Percentiles rank a stretch among this genome's conserved stretches.
Conservation (phyloP, 306 rosid species). For the Cucurbita maxima region DNA sequence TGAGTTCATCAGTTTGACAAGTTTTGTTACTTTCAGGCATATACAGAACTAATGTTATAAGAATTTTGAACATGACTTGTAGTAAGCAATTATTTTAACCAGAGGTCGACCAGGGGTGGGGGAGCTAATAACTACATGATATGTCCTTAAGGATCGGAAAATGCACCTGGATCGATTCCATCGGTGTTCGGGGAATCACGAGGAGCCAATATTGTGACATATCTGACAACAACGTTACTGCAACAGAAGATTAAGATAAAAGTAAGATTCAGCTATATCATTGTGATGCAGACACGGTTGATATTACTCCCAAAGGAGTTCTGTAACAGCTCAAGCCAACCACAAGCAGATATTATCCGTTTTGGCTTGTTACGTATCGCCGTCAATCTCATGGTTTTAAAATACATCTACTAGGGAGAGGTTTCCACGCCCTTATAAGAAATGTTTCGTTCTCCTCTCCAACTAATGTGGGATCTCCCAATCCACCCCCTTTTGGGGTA, state of each 20-base stretch:
- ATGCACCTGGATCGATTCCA: constrained; percentile 87
- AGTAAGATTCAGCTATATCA: constrained; percentile 3
- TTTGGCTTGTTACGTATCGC: no score
- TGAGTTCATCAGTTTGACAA: constrained; percentile 15
- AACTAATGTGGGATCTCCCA: no score
- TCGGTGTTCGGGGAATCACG: constrained; percentile 93
- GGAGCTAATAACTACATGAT: neutral
- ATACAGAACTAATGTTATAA: neutral
- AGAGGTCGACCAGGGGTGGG: neutral
- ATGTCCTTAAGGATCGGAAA: neutral
- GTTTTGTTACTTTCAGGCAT: neutral
- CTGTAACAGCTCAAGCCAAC: no score
- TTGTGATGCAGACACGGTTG: neutral
- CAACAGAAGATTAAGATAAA: constrained; percentile 10
- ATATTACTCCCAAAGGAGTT: neutral
- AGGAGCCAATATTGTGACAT: constrained; percentile 78
- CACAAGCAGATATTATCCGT: no score
- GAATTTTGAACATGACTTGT: neutral
- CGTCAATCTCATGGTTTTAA: no score
- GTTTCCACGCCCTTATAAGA: no score
- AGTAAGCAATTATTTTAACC: neutral
- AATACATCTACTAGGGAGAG: no score
- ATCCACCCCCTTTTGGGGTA: no score
- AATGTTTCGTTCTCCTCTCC: no score
- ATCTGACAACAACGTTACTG: constrained; percentile 78